Base-by-base conservation (phyloP, 2,329 filamentous ascomycete genomes). In the Clonostachys byssicola region DNA sequence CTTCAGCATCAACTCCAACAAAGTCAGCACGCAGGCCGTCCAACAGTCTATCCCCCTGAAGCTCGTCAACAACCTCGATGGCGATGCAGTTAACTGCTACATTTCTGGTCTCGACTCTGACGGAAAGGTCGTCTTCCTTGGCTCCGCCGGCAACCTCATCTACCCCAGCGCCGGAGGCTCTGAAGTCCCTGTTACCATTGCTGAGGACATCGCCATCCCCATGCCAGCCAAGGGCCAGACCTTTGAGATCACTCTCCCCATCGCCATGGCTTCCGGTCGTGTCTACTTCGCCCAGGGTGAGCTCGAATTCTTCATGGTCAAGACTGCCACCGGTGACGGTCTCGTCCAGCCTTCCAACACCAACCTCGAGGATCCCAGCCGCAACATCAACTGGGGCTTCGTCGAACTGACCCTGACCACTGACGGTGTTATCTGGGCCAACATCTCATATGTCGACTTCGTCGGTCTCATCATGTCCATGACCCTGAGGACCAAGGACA, bases 391-490 rank as follows among this genome's bases (percentile, higher is more conserved):
- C 55, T 78, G 74, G 73, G 74, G 73, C 1, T 78, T 77, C 46
- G 64, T 75, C 16, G 75, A 78, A 53, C 59, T 78, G 30, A 73
- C 72, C 3, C 70, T 68, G 53, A 72, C 61, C n/a, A 42, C 54
- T 1, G 53, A 62, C 2, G 64, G 64, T 0, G 56, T 61, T 7
- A 55, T 77, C 23, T 76, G 62, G 40, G 71, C 73, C 51, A 77
- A 78, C 56, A 67, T 78, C 46, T 73, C 67, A 43, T 77, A 72
- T 47, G 75, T 78, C 34, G 75, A 78, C 55, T 77, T 75, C 50
- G 68, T 77, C 16, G 65, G 75, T 5, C 62, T 80, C 14, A 62
- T 72, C 1, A 68, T 81, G n/a, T 73, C 75, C 39, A 74, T 81
- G 70, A 55, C 54, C 1, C 60, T 80, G 13, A 64, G 61, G 0